Evolutionary conservation across 2,329 filamentous ascomycete genomes (phyloP).

Genomic region (Trichoderma lentiforme): DNA sequence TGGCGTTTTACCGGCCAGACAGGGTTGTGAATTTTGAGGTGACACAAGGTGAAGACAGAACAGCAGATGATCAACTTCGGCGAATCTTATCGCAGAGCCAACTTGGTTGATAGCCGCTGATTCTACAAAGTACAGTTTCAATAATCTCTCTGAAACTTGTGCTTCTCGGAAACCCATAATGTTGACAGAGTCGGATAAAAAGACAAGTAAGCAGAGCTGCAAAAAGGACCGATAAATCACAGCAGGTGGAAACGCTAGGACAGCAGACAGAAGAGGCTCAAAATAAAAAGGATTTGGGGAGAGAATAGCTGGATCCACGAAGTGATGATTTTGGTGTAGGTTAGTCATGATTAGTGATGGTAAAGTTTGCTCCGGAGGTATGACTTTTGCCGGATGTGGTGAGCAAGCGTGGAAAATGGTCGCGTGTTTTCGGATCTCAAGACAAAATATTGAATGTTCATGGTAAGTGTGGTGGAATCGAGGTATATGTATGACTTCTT

Average conservation of each 20-base stretch:
- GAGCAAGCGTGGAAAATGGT: neutral
- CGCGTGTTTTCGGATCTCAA: neutral
- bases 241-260: neutral
- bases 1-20: neutral
- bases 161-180: too few relatives aligned
- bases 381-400: neutral
- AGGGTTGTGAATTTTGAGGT: neutral
- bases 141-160: too few relatives aligned
- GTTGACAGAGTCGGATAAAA: too few relatives aligned
- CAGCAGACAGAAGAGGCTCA: neutral
- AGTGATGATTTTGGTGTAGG: neutral
- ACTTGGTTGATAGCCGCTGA: neutral
- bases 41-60: neutral
- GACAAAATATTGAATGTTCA: neutral
- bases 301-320: neutral
- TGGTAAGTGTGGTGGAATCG: neutral
- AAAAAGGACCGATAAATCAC: neutral
- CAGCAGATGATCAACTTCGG: neutral
- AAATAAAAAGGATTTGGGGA: neutral
- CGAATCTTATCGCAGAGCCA: neutral
- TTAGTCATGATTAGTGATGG: neutral
- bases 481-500: neutral
- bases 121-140: too few relatives aligned
- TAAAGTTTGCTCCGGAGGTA: neutral
- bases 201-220: neutral